Base-by-base conservation (phyloP, 2,329 filamentous ascomycete genomes). In the Ascocoryne sarcoides region DNA sequence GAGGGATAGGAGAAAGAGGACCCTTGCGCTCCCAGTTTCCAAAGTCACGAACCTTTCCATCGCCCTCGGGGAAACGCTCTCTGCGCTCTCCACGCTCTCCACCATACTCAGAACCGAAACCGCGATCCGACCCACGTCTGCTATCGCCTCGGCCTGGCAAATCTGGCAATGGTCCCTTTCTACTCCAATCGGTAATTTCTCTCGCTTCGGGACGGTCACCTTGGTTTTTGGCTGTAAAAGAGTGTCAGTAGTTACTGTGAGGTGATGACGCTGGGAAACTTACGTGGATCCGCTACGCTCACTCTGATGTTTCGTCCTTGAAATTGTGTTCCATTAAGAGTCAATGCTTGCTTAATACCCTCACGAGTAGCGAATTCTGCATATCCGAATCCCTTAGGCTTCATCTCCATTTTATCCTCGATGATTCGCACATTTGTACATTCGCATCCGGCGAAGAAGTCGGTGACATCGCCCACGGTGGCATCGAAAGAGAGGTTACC, bases 371-470 rank as follows among this genome's bases (percentile, higher is more conserved):
- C 79, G 58, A 98, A 98, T 64, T 98, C 92, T 51, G 94, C 90
- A 62, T 98, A 98, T 47, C 90, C 92, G 58, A 98, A 98, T 36
- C 92, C 92, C 71, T 98, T 98, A 51, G 92, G 92, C 59, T 89
- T 88, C 64, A 83, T 79, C 60, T 92, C 84, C 62, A 95, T 74
- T 60, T 90, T 92, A 66, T 98, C 93, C 69, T 95, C 90, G 49
- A 98, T 94, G 56, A 98, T 88, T 57, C 92, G 85, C 51, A 98
- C 87, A 61, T 79, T 95, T 51, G 84, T 84, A 54, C 95, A 82
- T 50, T 87, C 76, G 63, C 90, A 95, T 42, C 74, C 85, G 38
- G 72, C 68, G 60, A 98, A 94, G 60, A 96, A 92, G 38, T 88
- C 84, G 54, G 74, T 79, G 48, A 98, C 82, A 56, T 89, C 83